Base-by-base conservation (phyloP, 2,329 filamentous ascomycete genomes). In the Exophiala dermatitidis region DNA sequence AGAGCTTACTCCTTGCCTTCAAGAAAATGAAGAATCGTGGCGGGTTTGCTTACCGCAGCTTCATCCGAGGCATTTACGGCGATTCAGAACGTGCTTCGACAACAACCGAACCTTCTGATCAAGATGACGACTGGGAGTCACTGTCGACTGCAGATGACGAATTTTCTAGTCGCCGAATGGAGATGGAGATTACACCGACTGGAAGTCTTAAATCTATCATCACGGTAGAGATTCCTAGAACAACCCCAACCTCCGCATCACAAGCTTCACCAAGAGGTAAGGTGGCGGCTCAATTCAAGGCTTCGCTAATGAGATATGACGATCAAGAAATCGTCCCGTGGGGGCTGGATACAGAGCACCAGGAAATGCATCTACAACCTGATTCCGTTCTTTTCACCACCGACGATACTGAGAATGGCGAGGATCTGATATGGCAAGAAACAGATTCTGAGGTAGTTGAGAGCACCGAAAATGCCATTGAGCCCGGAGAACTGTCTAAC, bases 1-100 rank as follows among this genome's bases (percentile, higher is more conserved):
- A 48, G 19, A 44, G 49, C 40, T 41, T 59, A 30, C 45, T 59
- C 10, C 12, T 34, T 3, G 50, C 48, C 2, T 50, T 31, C 5
- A n/a, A 34, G 4, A 38, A 26, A 33, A 32, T 41, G 12, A 26
- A 41, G 5, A 41, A 34, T 7, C 37, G 37, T 41, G 4, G 30
- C 9, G 34, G 34, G 4, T 3, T 19, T 6, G n/a, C 12, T 8
- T 56, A 48, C 28, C n/a, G 43, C 6, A 19, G 32, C 8, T 59
- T 59, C 10, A 8, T 46, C 1, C 5, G 45, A 4, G 49, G 48
- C 12, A 26, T 59, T 5, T 51, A 56, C 32, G 40, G 41, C 12
- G 37, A 28, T 6, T 36, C 28, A 4, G 19, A 19, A 5, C 19
- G 19, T 6, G 4, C 7, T 4, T 26, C 32, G 28, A 5, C 42